A percentile compares a stretch with the other conserved stretches of the same genome.
Conservation (phyloP, 306 rosid genomes). For the Lithocarpus polystachyus region DNA sequence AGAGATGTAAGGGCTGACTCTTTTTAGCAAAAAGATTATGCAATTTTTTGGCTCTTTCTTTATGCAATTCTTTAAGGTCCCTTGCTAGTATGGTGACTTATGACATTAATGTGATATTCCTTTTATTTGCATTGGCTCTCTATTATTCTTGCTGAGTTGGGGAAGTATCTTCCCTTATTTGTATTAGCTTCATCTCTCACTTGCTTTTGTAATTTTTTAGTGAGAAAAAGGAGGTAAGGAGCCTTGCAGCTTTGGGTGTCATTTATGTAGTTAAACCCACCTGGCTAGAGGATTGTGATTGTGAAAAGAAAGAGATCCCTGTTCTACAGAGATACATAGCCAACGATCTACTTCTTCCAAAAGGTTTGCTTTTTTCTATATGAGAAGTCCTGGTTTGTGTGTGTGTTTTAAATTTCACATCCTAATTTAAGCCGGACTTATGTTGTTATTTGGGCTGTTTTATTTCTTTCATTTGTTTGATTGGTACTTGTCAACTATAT, state of each 20-base stretch:
- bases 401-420: slow-evolving; percentile 4
- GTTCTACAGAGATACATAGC: slow-evolving; percentile 70
- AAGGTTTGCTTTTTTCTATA: slow-evolving; percentile 53
- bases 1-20: slow-evolving; percentile 55
- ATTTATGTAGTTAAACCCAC: slow-evolving; percentile 63
- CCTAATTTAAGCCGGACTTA: slow-evolving; percentile 18
- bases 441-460: slow-evolving; percentile 1
- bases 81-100: neutral
- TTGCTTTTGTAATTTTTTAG: slow-evolving; percentile 37
- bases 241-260: slow-evolving; percentile 74
- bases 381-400: slow-evolving; percentile 13
- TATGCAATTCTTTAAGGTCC: slow-evolving; percentile 3
- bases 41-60: neutral
- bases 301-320: slow-evolving; percentile 65
- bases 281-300: slow-evolving; percentile 94
- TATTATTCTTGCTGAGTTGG: neutral
- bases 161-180: slow-evolving; percentile 1
- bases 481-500: neutral
- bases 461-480: slow-evolving; percentile 9
- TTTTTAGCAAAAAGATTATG: slow-evolving; percentile 3
- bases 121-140: slow-evolving; percentile 14
- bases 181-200: slow-evolving; percentile 3
- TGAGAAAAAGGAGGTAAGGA: slow-evolving; percentile 81
- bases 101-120: slow-evolving; percentile 9
- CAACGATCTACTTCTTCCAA: slow-evolving; percentile 63